Conservation (phyloP, 148 eudicot species). For the Hydrangea macrophylla region DNA sequence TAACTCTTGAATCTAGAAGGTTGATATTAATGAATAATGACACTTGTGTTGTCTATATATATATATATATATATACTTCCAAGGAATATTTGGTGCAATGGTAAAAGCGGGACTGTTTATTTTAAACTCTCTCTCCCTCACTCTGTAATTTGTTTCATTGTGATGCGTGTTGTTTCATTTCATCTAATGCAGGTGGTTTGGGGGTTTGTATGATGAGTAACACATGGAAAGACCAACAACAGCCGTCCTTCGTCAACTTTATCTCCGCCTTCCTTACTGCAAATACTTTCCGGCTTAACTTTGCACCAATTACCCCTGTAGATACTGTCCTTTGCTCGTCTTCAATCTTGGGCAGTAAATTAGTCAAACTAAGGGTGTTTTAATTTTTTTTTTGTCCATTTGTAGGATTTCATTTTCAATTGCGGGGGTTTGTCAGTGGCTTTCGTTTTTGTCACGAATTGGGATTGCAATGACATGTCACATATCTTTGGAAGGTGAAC, state of each 20-base stretch:
- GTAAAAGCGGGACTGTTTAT: background rate
- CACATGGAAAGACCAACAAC: slow-evolving; percentile 83
- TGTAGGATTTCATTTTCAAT: slow-evolving; percentile 92
- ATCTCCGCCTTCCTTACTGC: slow-evolving; percentile 64
- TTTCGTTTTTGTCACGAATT: slow-evolving; percentile 70
- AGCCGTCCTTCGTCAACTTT: slow-evolving; percentile 76
- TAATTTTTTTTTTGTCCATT: no score
- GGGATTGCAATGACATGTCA: slow-evolving; percentile 43
- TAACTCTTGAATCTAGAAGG: background rate
- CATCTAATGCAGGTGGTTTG: slow-evolving; percentile 36
- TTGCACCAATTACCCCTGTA: slow-evolving; percentile 85
- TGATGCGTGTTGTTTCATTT: background rate
- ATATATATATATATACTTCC: background rate
- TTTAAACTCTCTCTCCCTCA: no score
- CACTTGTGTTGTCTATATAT: background rate
- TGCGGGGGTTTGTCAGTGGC: slow-evolving; percentile 92
- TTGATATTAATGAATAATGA: background rate
- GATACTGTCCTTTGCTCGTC: slow-evolving; percentile 10
- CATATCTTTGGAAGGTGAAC: slow-evolving; percentile 60
- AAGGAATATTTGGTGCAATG: background rate
- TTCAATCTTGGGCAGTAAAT: background rate
- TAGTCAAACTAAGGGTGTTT: slow-evolving; percentile 7
- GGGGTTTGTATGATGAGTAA: slow-evolving; percentile 93
- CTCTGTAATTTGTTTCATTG: background rate
- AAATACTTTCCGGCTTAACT: slow-evolving; percentile 70